Conservation (phyloP, 345 rosid genomes). For the Physaria fendleri region DNA sequence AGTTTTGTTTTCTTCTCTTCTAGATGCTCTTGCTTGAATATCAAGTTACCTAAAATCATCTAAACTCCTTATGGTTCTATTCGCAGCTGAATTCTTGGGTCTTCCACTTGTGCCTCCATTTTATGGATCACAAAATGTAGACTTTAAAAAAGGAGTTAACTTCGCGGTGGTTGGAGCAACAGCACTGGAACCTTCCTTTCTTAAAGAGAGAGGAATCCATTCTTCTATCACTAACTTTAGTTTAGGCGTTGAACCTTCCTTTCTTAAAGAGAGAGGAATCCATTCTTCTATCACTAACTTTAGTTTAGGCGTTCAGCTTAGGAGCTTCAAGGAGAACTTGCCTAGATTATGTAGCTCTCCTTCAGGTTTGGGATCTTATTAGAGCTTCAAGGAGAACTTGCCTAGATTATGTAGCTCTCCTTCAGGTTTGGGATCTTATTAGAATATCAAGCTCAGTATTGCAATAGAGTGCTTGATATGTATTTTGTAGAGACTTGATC, state of each 20-base stretch:
- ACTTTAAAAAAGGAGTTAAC: conserved; percentile 33
- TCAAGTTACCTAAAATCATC: not conserved
- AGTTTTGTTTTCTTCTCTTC: not conserved
- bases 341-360: conserved; percentile 30
- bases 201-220: conserved; percentile 29
- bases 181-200: conserved; percentile 29
- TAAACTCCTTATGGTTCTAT: not conserved
- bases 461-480: too few species aligned
- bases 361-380: conserved; percentile 10
- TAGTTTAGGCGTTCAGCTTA: conserved; percentile 35
- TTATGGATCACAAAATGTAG: conserved; percentile 14
- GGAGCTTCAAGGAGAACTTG: conserved; percentile 31
- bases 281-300: not conserved
- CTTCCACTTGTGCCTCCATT: conserved; percentile 31
- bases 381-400: conserved; percentile 34
- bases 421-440: conserved; percentile 29
- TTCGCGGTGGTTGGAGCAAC: conserved; percentile 47
- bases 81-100: conserved; percentile 35
- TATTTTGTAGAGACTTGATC: too few species aligned
- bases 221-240: conserved; percentile 8
- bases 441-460: too few species aligned
- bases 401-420: conserved; percentile 29
- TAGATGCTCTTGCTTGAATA: not conserved
- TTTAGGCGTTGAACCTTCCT: conserved; percentile 4
- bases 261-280: conserved; percentile 31